Conservation (phyloP, 2,329 filamentous ascomycete species). For the Neospermospora avenae region DNA sequence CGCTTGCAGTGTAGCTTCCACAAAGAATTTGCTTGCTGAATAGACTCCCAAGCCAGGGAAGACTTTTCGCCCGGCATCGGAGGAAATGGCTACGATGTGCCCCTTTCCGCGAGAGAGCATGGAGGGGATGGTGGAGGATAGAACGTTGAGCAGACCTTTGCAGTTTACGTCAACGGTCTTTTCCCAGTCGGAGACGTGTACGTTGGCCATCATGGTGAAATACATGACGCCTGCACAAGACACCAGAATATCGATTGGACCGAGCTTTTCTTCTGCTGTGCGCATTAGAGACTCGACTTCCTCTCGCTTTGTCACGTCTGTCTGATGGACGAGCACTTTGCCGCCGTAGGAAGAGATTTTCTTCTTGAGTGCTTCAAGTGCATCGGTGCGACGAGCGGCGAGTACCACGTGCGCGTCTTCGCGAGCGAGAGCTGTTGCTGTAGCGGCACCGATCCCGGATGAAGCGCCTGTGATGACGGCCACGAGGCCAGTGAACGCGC, state of each 20-base stretch:
- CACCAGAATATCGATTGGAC: constrained; percentile 74
- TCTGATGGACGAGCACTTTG: constrained; percentile 66
- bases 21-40: constrained; percentile 81
- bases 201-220: constrained; percentile 82
- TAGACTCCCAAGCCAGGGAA: constrained; percentile 81
- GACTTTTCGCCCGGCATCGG: constrained; percentile 76
- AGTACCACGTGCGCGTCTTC: constrained; percentile 72
- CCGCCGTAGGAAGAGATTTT: constrained; percentile 54
- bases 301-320: constrained; percentile 65
- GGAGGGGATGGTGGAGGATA: constrained; percentile 64
- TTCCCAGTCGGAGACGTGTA: constrained; percentile 71
- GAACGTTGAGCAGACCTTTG: constrained; percentile 73
- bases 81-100: constrained; percentile 79
- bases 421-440: constrained; percentile 63
- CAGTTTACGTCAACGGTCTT: constrained; percentile 83
- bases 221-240: constrained; percentile 85
- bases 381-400: constrained; percentile 67
- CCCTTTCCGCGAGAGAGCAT: constrained; percentile 69
- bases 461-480: constrained; percentile 78
- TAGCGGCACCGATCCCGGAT: constrained; percentile 75
- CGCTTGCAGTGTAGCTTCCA: constrained; percentile 75
- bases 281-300: constrained; percentile 66
- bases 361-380: constrained; percentile 64
- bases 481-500: constrained; percentile 64
- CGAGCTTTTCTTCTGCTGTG: constrained; percentile 58